These are phyloP conservation scores for Cylindrodendrum hubeiense DNA, from an alignment of 2,329 filamentous ascomycete species.

Conservation along the genomic window DNA sequence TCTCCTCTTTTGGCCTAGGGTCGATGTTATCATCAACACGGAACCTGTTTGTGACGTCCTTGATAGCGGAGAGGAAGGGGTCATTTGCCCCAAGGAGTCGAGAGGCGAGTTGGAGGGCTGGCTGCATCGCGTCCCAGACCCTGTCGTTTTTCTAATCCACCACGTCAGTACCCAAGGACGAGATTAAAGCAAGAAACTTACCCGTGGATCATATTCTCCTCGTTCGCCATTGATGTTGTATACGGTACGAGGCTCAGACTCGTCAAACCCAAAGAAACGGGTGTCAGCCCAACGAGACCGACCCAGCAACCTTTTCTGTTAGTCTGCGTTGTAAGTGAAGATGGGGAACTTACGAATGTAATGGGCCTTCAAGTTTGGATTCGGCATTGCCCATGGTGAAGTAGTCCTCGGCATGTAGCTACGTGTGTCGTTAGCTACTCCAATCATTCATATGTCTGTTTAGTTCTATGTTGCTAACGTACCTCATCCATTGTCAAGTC, in stretches of 20 bases:
- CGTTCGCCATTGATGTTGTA: constrained; percentile 39
- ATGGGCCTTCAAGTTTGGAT: constrained; percentile 32
- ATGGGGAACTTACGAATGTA: constrained; percentile 38
- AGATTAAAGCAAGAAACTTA: constrained; percentile 21
- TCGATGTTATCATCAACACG: constrained; percentile 28
- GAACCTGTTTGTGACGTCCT: constrained; percentile 43
- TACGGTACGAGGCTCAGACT: constrained; percentile 7
- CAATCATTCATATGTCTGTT: too few species aligned
- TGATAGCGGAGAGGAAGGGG: constrained; percentile 34
- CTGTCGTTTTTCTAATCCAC: constrained; percentile 36
- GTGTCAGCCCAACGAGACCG: constrained; percentile 31
- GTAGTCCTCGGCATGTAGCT: constrained; percentile 42
- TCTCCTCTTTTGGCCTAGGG: not conserved
- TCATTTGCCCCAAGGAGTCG: constrained; percentile 37
- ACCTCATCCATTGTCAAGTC: constrained; percentile 49
- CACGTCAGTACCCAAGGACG: not conserved
- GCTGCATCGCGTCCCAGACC: constrained; percentile 46
- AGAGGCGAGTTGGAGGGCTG: constrained; percentile 44
- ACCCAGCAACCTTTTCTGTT: constrained; percentile 23
- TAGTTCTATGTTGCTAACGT: not conserved
- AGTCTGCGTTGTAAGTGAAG: not conserved
- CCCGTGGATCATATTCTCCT: constrained; percentile 41
- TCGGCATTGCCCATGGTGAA: constrained; percentile 34
- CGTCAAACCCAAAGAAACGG: not conserved
- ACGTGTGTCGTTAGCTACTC: not conserved